Base-by-base conservation (phyloP, 441 rosid species). In the Mallotus repandus region DNA sequence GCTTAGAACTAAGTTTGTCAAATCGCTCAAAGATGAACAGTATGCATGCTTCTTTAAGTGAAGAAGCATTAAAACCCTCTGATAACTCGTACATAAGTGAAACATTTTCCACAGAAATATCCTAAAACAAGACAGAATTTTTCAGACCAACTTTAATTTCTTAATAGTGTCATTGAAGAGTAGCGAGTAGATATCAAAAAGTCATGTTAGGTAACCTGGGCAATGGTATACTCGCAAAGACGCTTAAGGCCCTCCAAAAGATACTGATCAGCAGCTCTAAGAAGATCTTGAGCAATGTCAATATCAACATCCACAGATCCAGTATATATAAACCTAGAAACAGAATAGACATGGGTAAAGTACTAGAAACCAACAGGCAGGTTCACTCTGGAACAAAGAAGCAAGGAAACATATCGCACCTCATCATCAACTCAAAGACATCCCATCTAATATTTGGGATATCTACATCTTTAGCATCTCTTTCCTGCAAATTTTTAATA, bases 391-490 rank as follows among this genome's bases (percentile, higher is more conserved):
- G 22, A 21, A 29, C 32, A 14, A 70, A 4, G 19, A 64, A 68
- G 61, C 12, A 63, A 65, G 59, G 25, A 38, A 16, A 68, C 21
- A 60, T 52, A 29, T 29, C 68, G 43, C 70, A 96, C 98, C 99
- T 91, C 99, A 96, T 96, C 99, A 96, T 93, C 85, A 93, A 84
- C 89, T 93, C 97, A 64, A 96, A 96, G 59, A 93, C 98, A 80
- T 90, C 93, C 99, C 99, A 96, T 89, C 88, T 90, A 73, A 96
- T 96, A 74, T 96, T 93, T 14, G 99, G 99, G 81, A 96, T 96
- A 83, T 90, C 94, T 70, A 93, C 89, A 81, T 93, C 94, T 86
- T 91, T 85, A 7, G 97, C 98, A 79, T 96, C 92, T 72, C 82
- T 93, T 78, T 95, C 99, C 98, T 93, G 88, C 77, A 76, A 78